phyloP scores from a whole-genome alignment of 2,329 filamentous ascomycete genomes.

The Coniochaeta sp. region DNA sequence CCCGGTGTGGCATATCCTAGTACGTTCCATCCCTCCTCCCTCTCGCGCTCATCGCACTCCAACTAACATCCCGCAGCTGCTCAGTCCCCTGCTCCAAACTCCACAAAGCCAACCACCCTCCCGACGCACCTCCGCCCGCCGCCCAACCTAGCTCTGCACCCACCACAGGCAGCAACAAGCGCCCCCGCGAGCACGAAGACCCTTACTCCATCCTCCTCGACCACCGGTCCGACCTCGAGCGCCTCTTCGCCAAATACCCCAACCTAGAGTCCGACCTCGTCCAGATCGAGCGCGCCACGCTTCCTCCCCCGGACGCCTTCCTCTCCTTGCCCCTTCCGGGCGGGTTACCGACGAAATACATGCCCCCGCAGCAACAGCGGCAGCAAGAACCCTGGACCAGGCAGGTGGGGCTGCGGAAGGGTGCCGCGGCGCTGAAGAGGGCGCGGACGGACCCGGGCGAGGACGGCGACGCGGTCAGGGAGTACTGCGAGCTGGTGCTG shows the following conservation, averaged over 20 bases:
- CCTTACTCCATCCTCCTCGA: slow-evolving; percentile 46
- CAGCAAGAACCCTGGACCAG: slow-evolving; percentile 44
- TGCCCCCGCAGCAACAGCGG: slow-evolving; percentile 14
- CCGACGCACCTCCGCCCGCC: slow-evolving; percentile 17
- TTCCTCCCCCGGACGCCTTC: slow-evolving; percentile 27
- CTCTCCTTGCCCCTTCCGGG: slow-evolving; percentile 4
- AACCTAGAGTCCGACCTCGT: slow-evolving; percentile 37
- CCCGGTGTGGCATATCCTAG: slow-evolving; percentile 52
- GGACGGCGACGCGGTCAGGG: slow-evolving; percentile 51
- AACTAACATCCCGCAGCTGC: slow-evolving; percentile 40
- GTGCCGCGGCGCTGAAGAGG: slow-evolving; percentile 43
- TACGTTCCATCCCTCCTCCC: slow-evolving; percentile 25
- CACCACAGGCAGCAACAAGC: slow-evolving; percentile 6
- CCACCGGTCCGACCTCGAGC: slow-evolving; percentile 38
- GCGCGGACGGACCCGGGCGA: slow-evolving; percentile 42
- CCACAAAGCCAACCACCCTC: slow-evolving; percentile 31
- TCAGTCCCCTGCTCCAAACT: slow-evolving; percentile 45
- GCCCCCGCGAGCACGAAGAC: slow-evolving; percentile 17
- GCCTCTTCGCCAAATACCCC: slow-evolving; percentile 47
- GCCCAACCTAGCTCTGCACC: slow-evolving; percentile 7
- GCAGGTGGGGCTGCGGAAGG: slow-evolving; percentile 50
- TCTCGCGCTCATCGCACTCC: not conserved
- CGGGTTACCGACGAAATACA: slow-evolving; percentile 11
- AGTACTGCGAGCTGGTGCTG: slow-evolving; percentile 52
- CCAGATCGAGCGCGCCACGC: slow-evolving; percentile 41